A percentile compares a stretch with the other conserved stretches of the same genome.
Evolutionary conservation across 2,329 filamentous ascomycete species (phyloP).

Genomic region (Exophiala mesophila): DNA sequence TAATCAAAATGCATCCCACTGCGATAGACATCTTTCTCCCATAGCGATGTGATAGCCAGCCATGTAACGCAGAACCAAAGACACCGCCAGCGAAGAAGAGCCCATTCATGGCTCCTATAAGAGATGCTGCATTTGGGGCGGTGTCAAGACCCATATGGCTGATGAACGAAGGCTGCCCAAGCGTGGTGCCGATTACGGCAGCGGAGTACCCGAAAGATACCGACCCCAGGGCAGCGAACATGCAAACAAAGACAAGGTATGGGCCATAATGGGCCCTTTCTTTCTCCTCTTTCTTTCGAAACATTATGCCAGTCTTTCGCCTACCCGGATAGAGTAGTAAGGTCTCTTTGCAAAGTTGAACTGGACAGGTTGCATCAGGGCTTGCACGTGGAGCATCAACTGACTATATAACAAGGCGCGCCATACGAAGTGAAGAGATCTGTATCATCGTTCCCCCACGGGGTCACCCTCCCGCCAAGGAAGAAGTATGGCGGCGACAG

Average conservation of each 20-base stretch:
- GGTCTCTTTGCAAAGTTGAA: no score
- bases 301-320: no score
- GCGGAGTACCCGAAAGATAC: slow-evolving; percentile 10
- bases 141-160: slow-evolving; percentile 37
- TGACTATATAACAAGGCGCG: no score
- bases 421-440: no score
- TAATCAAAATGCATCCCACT: slow-evolving; percentile 31
- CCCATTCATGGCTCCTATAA: slow-evolving; percentile 42
- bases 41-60: slow-evolving; percentile 35
- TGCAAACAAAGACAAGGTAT: not conserved
- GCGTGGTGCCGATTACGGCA: slow-evolving; percentile 9
- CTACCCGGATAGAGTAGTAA: no score
- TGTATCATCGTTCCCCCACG: no score
- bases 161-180: slow-evolving; percentile 43
- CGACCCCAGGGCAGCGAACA: slow-evolving; percentile 12
- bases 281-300: no score
- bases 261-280: not conserved
- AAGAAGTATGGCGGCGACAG: no score
- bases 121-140: slow-evolving; percentile 35
- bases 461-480: no score
- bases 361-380: no score
- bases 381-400: no score
- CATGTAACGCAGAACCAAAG: slow-evolving; percentile 26
- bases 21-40: slow-evolving; percentile 32
- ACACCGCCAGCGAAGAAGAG: slow-evolving; percentile 40